Percentiles rank a stretch among this genome's conserved stretches.
Evolutionary conservation across 164 flowering plant genomes (phyloP).

Genomic region (Stephania japonica): DNA sequence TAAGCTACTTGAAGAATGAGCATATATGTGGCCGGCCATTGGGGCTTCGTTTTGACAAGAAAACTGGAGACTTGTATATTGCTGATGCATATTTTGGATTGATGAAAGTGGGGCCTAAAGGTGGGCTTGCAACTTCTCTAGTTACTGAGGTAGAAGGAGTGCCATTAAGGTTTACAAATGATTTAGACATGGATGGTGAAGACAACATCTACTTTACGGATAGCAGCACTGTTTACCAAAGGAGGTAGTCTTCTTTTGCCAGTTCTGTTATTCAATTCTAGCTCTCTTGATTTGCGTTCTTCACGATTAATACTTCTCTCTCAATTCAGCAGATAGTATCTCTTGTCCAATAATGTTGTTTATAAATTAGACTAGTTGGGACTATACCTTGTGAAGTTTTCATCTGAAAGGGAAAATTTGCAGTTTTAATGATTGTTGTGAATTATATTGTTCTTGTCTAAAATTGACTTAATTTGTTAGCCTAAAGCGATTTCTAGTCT

Average conservation of each 20-base stretch:
- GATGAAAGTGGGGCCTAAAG: conserved; percentile 89
- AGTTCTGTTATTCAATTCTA: background rate
- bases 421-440: too few species aligned
- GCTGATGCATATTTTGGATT: conserved; percentile 97
- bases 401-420: too few species aligned
- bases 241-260: conserved; percentile 47
- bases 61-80: conserved; percentile 80
- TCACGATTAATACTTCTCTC: too few species aligned
- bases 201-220: conserved; percentile 92
- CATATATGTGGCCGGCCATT: conserved; percentile 94
- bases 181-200: conserved; percentile 80
- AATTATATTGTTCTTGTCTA: too few species aligned
- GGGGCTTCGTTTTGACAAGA: conserved; percentile 86
- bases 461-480: too few species aligned
- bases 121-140: conserved; percentile 76
- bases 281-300: background rate
- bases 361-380: too few species aligned
- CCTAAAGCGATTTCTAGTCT: too few species aligned
- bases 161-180: conserved; percentile 78
- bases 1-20: conserved; percentile 67
- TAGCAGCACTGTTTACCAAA: conserved; percentile 71
- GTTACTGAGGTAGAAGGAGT: conserved; percentile 76
- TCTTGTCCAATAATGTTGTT: too few species aligned
- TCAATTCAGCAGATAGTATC: too few species aligned
- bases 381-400: too few species aligned